A percentile compares a stretch with the other conserved stretches of the same genome.
These are phyloP conservation scores for Millerago galiae DNA, from an alignment of 805 yeast genomes.

Conservation along the genomic window DNA sequence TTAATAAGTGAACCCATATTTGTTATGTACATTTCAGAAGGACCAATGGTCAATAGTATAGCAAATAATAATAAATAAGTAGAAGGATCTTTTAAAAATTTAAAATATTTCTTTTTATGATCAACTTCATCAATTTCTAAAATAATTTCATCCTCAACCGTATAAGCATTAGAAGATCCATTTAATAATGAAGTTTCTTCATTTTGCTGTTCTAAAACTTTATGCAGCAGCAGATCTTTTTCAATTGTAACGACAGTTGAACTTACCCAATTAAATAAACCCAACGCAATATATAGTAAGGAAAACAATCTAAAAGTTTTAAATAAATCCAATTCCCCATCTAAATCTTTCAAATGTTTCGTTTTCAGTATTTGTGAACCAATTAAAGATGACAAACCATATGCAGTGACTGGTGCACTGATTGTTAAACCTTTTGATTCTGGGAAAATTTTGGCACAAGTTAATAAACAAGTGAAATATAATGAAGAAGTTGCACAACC, in stretches of 20 bases:
- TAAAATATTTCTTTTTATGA: slow-evolving; percentile 15
- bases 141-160: slow-evolving; percentile 23
- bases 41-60: slow-evolving; percentile 68
- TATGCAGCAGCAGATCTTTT: slow-evolving; percentile 20
- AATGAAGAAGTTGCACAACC: slow-evolving; percentile 71
- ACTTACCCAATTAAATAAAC: slow-evolving; percentile 55
- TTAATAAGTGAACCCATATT: slow-evolving; percentile 71
- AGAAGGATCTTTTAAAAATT: slow-evolving; percentile 38
- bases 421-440: slow-evolving; percentile 72
- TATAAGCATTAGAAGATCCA: not conserved
- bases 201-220: slow-evolving; percentile 17
- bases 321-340: slow-evolving; percentile 36
- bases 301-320: slow-evolving; percentile 49
- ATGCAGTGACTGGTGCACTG: slow-evolving; percentile 81
- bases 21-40: slow-evolving; percentile 77
- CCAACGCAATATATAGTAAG: slow-evolving; percentile 46
- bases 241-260: slow-evolving; percentile 56
- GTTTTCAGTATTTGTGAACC: slow-evolving; percentile 57
- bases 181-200: not conserved
- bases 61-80: slow-evolving; percentile 60
- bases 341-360: slow-evolving; percentile 20
- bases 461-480: slow-evolving; percentile 62
- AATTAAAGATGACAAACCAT: slow-evolving; percentile 75
- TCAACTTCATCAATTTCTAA: slow-evolving; percentile 16
- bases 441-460: slow-evolving; percentile 85